phyloP scores from a whole-genome alignment of 768 basidiomycete species.

The Suillus fuscotomentosus region DNA sequence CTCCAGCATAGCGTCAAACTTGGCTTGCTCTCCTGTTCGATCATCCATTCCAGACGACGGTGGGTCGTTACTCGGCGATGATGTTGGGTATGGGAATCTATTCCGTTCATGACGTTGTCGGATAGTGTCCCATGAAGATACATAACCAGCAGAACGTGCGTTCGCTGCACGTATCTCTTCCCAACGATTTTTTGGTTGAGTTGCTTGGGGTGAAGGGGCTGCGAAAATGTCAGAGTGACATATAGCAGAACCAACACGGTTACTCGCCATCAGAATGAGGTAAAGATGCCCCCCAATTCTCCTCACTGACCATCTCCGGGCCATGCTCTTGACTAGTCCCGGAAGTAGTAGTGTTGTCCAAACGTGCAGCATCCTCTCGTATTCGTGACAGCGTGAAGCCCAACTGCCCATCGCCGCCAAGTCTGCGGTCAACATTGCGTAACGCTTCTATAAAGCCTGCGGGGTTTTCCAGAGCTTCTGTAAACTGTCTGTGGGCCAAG shows the following conservation, averaged over 20 bases:
- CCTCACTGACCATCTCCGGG: conserved; percentile 13
- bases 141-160: conserved; percentile 33
- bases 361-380: conserved; percentile 10
- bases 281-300: conserved; percentile 12
- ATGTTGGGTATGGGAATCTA: conserved; percentile 15
- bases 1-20: conserved; percentile 59
- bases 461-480: conserved; percentile 30
- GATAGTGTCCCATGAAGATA: conserved; percentile 67
- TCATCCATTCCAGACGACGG: conserved; percentile 25
- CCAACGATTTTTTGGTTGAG: conserved; percentile 46
- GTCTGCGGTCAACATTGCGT: conserved; percentile 28
- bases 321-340: conserved; percentile 13
- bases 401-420: conserved; percentile 30
- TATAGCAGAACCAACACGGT: background rate
- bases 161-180: conserved; percentile 64
- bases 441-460: conserved; percentile 29
- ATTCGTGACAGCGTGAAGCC: conserved; percentile 25
- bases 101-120: conserved; percentile 54
- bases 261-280: conserved; percentile 6
- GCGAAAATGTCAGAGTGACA: background rate
- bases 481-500: conserved; percentile 27
- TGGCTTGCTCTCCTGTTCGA: conserved; percentile 48
- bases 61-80: conserved; percentile 8
- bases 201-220: background rate
- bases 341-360: background rate